Base-by-base conservation (phyloP, 1,139 yeast species). In the Yamadazyma membranifaciens region DNA sequence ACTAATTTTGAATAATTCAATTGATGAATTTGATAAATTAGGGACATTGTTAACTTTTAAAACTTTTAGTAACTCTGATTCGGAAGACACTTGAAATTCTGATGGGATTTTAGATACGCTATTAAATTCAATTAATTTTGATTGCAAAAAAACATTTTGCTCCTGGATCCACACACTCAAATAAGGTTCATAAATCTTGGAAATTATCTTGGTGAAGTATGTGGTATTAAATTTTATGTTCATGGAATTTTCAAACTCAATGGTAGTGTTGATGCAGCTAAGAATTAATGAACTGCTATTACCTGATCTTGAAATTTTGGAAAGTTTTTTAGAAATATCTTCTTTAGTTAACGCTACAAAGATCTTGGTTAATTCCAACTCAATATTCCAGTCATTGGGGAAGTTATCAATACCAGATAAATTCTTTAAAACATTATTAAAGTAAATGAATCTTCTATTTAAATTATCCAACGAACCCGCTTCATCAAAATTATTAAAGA, bases 391-490 rank as follows among this genome's bases (percentile, higher is more conserved):
- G 1, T 65, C 65, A 3, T 69, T 57, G 0, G 95, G 92, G 58
- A 94, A 94, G 31, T 74, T 70, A 9, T 62, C 55, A 3, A 71
- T 57, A 47, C 74, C 80, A 40, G 78, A 81, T 46, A 84, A 80
- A 41, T 78, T 75, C 36, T 74, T 75, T 43, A 91, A 63, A 1
- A 87, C 75, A 49, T 86, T 81, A 50, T 84, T 83, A 61, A 88
- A 84, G 60, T 86, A 92, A 26, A 91, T 76, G 57, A 80, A 92
- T 38, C 98, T 70, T 50, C 98, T 69, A 14, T 80, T 75, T 36
- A 92, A 65, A 60, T 92, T 92, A 46, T 92, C 98, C 46, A 92
- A 65, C 1, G 95, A 84, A 1, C 97, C 97, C 0, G 98, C 98
- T 61, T 91, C 98, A 51, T 89, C 97, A 24, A 81, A 73, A 42